These are phyloP conservation scores for Lachnellula willkommii DNA, from an alignment of 2,329 filamentous ascomycete genomes.

Conservation along the genomic window DNA sequence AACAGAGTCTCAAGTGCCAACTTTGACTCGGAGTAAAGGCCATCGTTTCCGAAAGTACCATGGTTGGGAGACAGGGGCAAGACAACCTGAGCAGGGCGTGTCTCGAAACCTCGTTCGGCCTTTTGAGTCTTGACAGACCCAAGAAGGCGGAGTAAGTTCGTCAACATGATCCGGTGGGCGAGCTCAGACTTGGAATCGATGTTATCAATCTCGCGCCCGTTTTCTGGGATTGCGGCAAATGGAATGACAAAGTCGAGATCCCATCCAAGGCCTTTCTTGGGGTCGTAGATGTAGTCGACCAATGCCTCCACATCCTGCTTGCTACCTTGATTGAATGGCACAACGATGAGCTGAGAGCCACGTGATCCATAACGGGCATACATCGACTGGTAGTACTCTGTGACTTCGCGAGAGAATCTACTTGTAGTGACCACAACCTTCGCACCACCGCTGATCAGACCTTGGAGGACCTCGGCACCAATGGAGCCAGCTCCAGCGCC, in stretches of 20 bases:
- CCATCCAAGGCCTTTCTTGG: slow-evolving; percentile 96
- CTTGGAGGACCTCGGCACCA: slow-evolving; percentile 92
- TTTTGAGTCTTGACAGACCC: slow-evolving; percentile 91
- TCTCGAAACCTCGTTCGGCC: slow-evolving; percentile 80
- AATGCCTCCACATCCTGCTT: slow-evolving; percentile 96
- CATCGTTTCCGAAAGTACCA: slow-evolving; percentile 95
- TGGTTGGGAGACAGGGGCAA: slow-evolving; percentile 96
- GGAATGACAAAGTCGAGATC: slow-evolving; percentile 94
- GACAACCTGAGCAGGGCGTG: slow-evolving; percentile 92
- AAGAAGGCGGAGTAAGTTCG: slow-evolving; percentile 87
- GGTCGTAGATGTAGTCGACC: slow-evolving; percentile 92
- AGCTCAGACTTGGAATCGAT: slow-evolving; percentile 98
- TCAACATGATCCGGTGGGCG: slow-evolving; percentile 98
- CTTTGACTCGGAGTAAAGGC: slow-evolving; percentile 97
- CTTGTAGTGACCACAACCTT: slow-evolving; percentile 96
- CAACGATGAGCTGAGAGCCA: slow-evolving; percentile 93
- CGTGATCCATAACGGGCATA: slow-evolving; percentile 90
- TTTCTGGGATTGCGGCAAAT: slow-evolving; percentile 96
- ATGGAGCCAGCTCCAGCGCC: slow-evolving; percentile 97
- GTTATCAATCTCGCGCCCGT: slow-evolving; percentile 91
- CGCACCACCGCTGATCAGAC: slow-evolving; percentile 91
- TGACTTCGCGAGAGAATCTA: slow-evolving; percentile 93
- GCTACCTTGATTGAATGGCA: slow-evolving; percentile 98
- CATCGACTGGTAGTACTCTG: slow-evolving; percentile 99
- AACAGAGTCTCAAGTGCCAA: slow-evolving; percentile 94